A percentile compares a stretch with the other conserved stretches of the same genome.
Evolutionary conservation across 1,284 basidiomycete species (phyloP).

Genomic region (Violaceomyces palustris): DNA sequence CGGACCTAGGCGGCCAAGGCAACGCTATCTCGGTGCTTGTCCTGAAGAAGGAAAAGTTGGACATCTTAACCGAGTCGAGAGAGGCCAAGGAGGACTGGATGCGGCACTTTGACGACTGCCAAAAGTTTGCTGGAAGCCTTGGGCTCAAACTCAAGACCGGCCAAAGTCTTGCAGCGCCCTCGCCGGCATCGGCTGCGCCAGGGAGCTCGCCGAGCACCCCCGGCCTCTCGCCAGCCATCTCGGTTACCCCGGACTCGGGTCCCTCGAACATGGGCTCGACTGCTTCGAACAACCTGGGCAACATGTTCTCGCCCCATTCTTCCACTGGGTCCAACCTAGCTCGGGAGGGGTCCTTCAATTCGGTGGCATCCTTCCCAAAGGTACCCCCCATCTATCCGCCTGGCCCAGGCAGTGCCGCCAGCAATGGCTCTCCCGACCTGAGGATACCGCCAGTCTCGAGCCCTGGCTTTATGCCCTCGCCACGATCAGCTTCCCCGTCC

Average conservation of each 20-base stretch:
- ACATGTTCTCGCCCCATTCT: slow-evolving; percentile 4
- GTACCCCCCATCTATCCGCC: slow-evolving; percentile 15
- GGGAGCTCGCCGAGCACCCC: slow-evolving; percentile 5
- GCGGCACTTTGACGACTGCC: slow-evolving; percentile 74
- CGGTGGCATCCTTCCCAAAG: slow-evolving; percentile 35
- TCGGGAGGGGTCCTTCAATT: slow-evolving; percentile 36
- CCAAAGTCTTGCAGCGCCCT: slow-evolving; percentile 2
- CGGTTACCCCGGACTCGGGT: slow-evolving; percentile 21
- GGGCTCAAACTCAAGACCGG: slow-evolving; percentile 38
- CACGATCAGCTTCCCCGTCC: not conserved
- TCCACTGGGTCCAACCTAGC: slow-evolving; percentile 2
- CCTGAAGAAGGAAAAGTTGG: slow-evolving; percentile 80
- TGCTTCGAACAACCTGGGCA: not conserved
- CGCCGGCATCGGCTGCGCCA: not conserved
- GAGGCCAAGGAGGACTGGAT: slow-evolving; percentile 66
- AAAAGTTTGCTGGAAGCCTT: slow-evolving; percentile 67
- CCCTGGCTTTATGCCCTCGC: not conserved
- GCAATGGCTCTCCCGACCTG: too few species aligned
- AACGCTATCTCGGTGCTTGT: slow-evolving; percentile 72
- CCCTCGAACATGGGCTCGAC: not conserved
- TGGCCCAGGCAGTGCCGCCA: slow-evolving; percentile 14
- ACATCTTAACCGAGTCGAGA: slow-evolving; percentile 64
- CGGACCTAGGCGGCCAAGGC: slow-evolving; percentile 61
- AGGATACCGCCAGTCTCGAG: slow-evolving; percentile 2
- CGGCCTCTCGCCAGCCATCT: slow-evolving; percentile 36